phyloP scores from a whole-genome alignment of 2,329 filamentous ascomycete genomes.

The Aureobasidium sp. region DNA sequence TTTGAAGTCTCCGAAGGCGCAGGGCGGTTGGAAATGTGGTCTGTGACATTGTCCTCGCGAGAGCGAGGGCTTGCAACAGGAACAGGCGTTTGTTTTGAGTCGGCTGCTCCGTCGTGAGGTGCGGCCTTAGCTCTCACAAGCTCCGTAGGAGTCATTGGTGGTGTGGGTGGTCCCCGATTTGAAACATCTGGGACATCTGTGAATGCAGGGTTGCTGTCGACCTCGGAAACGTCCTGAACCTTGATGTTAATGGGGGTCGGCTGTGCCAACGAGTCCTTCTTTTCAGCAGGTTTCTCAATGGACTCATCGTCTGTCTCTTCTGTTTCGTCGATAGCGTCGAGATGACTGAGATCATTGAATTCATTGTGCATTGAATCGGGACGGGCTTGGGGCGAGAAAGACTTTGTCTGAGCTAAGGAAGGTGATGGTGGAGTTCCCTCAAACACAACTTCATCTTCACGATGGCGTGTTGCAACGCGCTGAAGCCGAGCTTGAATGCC shows the following conservation, averaged over 20 bases:
- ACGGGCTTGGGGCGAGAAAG: not conserved
- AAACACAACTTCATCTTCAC: constrained; percentile 22
- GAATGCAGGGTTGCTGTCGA: not conserved
- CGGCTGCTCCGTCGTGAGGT: constrained; percentile 5
- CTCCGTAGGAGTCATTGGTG: constrained; percentile 27
- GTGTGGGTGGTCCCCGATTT: constrained; percentile 24
- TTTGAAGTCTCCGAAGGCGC: not conserved
- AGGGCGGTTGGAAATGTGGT: constrained; percentile 7
- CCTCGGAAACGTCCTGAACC: not conserved
- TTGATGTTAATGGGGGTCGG: not conserved
- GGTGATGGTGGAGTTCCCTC: constrained; percentile 18
- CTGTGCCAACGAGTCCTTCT: not conserved
- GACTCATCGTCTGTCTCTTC: not conserved
- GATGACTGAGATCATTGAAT: constrained; percentile 8
- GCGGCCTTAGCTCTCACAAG: constrained; percentile 20
- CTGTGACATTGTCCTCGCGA: constrained; percentile 4
- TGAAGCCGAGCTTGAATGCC: constrained; percentile 30
- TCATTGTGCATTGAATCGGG: not conserved
- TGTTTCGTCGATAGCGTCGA: constrained; percentile 14
- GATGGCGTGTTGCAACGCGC: constrained; percentile 21
- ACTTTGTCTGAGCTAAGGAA: constrained; percentile 3
- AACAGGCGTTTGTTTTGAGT: not conserved
- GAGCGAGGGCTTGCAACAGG: not conserved
- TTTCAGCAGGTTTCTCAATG: not conserved
- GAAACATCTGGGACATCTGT: not conserved